Evolutionary conservation across 305 asterid species (phyloP).

Genomic region (Coffea humblotiana): DNA sequence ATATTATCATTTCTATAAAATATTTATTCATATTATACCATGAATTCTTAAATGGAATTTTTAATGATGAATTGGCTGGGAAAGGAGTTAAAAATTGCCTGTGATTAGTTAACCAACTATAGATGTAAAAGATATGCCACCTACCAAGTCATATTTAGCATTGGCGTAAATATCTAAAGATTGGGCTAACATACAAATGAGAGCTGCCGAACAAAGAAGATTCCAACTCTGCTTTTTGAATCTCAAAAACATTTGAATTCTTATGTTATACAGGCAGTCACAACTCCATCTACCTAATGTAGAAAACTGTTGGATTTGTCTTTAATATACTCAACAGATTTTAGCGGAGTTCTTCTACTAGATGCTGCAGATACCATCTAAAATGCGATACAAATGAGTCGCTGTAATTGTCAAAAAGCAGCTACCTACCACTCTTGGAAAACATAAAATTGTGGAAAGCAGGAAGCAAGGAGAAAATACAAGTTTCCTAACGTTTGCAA

Average conservation of each 20-base stretch:
- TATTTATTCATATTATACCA: too few species aligned
- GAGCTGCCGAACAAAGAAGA: not conserved
- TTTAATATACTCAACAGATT: not conserved
- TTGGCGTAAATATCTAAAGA: not conserved
- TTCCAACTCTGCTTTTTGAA: not conserved
- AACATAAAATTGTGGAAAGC: not conserved
- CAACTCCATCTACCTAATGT: not conserved
- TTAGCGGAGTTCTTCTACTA: not conserved
- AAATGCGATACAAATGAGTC: not conserved
- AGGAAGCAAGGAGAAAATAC: not conserved
- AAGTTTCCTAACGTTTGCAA: constrained; percentile 6
- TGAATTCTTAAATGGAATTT: too few species aligned
- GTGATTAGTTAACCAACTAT: not conserved
- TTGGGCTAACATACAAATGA: too few species aligned
- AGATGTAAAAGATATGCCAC: not conserved
- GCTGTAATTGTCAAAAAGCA: constrained; percentile 9
- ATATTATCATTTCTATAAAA: too few species aligned
- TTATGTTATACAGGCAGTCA: not conserved
- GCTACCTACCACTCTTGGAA: not conserved
- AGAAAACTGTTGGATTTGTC: not conserved
- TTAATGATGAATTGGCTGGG: too few species aligned
- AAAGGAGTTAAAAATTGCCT: too few species aligned
- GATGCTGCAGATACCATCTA: too few species aligned
- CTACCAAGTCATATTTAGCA: not conserved
- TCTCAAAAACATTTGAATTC: not conserved